Evolutionary conservation across 345 rosid genomes (phyloP).

Genomic region (Lepidium didymum): DNA sequence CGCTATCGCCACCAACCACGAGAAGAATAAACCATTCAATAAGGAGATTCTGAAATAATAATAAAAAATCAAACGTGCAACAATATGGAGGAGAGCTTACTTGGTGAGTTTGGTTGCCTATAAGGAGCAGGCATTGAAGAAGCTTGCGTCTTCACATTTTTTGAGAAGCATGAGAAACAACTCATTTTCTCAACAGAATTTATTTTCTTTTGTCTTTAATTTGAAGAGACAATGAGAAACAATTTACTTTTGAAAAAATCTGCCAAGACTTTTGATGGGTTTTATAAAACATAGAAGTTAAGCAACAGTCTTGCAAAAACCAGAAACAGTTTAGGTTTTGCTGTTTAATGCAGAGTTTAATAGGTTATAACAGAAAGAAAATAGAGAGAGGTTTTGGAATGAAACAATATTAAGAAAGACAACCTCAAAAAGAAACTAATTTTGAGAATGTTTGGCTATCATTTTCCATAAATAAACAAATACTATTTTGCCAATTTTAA

Average conservation of each 20-base stretch:
- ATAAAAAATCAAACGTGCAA: background rate
- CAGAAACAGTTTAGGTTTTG: background rate
- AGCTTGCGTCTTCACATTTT: background rate
- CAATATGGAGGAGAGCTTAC: background rate
- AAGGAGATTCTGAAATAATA: no score
- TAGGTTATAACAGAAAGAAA: slow-evolving; percentile 4
- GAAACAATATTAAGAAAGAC: background rate
- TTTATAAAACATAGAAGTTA: slow-evolving; percentile 2
- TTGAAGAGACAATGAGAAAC: no score
- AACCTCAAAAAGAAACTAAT: background rate
- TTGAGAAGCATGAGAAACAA: slow-evolving; percentile 24
- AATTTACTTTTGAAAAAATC: background rate
- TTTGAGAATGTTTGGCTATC: background rate
- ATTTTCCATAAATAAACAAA: slow-evolving; percentile 5
- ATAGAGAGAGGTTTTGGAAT: background rate
- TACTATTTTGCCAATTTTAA: background rate
- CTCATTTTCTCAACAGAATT: background rate
- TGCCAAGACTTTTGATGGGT: background rate
- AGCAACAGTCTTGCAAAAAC: background rate
- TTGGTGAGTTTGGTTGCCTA: slow-evolving; percentile 3
- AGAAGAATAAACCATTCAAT: no score
- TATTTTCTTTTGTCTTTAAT: no score
- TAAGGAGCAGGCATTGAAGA: slow-evolving; percentile 21
- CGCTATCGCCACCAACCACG: no score
- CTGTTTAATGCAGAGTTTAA: slow-evolving; percentile 1